Evolutionary conservation across 331 rosid species (phyloP).

Genomic region (Quercus phellos): DNA sequence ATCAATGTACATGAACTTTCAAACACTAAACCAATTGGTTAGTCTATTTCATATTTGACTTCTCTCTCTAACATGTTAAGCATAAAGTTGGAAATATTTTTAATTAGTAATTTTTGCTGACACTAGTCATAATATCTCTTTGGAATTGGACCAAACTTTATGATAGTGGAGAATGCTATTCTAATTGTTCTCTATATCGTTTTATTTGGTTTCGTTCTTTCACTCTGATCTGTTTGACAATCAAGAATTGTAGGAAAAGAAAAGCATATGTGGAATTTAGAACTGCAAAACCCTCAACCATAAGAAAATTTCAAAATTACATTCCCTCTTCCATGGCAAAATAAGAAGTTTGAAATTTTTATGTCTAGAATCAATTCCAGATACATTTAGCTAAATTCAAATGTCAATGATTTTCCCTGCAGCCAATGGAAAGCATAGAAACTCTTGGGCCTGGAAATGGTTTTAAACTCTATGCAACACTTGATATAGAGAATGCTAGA

Average conservation of each 20-base stretch:
- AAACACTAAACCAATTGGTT: background rate
- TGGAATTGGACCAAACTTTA: too few relatives aligned
- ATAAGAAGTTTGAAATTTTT: background rate
- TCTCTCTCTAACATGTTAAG: background rate
- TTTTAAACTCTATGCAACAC: constrained; percentile 31
- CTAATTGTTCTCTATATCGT: background rate
- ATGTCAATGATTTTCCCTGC: constrained; percentile 6
- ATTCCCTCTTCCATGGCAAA: background rate
- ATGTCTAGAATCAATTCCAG: background rate
- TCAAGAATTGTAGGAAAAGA: background rate
- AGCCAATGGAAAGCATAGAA: constrained; percentile 6
- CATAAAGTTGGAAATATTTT: background rate
- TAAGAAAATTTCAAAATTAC: background rate
- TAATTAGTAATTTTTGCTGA: background rate
- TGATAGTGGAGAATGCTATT: background rate
- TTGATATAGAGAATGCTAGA: constrained; percentile 33
- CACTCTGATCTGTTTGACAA: background rate
- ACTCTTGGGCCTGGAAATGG: background rate
- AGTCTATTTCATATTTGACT: background rate
- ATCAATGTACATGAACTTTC: background rate
- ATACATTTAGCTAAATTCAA: background rate
- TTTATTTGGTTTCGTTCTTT: background rate
- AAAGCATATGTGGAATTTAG: background rate
- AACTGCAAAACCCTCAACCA: background rate
- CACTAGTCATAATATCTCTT: too few relatives aligned